Percentiles rank a stretch among this genome's conserved stretches.
These are phyloP conservation scores for Sabuloglossum arenarium DNA, from an alignment of 495 filamentous ascomycete species.

Conservation along the genomic window DNA sequence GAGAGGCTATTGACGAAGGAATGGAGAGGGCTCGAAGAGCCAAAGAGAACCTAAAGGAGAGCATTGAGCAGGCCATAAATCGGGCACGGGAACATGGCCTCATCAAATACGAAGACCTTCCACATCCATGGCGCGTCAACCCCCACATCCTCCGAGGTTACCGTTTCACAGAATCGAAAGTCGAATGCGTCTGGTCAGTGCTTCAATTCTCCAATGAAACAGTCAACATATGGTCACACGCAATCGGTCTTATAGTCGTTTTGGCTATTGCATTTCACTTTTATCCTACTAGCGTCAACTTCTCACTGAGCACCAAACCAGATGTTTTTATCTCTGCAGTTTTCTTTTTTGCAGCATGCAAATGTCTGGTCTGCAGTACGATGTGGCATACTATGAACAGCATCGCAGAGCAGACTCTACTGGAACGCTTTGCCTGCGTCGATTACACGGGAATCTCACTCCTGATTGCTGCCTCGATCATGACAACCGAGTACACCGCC, in stretches of 20 bases:
- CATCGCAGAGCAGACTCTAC: slow-evolving; percentile 67
- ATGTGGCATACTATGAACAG: slow-evolving; percentile 98
- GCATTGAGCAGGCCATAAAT: slow-evolving; percentile 56
- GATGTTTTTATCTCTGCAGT: slow-evolving; percentile 78
- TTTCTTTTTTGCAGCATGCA: slow-evolving; percentile 94
- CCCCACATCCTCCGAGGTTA: slow-evolving; percentile 83
- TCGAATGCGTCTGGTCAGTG: slow-evolving; percentile 63
- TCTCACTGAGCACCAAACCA: slow-evolving; percentile 61
- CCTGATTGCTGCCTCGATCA: slow-evolving; percentile 88
- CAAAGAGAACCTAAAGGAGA: slow-evolving; percentile 54
- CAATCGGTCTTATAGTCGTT: slow-evolving; percentile 68
- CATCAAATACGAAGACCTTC: slow-evolving; percentile 75
- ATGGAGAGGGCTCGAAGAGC: slow-evolving; percentile 60
- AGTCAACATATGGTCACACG: slow-evolving; percentile 96
- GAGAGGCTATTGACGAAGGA: slow-evolving; percentile 67
- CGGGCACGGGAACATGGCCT: slow-evolving; percentile 64
- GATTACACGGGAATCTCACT: slow-evolving; percentile 97
- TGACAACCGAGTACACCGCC: slow-evolving; percentile 95
- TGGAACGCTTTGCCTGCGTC: slow-evolving; percentile 94
- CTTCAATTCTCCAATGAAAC: slow-evolving; percentile 77
- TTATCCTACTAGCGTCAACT: slow-evolving; percentile 73
- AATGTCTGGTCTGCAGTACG: slow-evolving; percentile 85
- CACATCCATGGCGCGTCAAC: slow-evolving; percentile 84
- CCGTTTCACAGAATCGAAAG: slow-evolving; percentile 73
- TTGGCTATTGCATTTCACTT: slow-evolving; percentile 88